Percentiles rank a stretch among this genome's conserved stretches.
Evolutionary conservation across 169 alveolate genomes (phyloP).

Genomic region (Fabrea salina): DNA sequence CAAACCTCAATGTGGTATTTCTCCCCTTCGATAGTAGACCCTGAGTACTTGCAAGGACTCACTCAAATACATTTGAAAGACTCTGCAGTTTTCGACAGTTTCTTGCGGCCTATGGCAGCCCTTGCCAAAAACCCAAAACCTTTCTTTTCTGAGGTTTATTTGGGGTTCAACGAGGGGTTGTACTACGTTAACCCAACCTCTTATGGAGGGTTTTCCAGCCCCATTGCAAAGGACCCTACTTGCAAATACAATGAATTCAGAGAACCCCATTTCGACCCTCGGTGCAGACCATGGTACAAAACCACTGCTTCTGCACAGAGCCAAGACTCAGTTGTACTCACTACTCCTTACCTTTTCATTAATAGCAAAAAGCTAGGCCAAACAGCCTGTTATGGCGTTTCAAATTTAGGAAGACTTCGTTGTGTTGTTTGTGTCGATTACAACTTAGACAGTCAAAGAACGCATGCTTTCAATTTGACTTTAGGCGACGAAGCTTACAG

Average conservation of each 20-base stretch:
- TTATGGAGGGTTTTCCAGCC: not conserved
- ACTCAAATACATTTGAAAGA: not conserved
- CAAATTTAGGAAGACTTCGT: not conserved
- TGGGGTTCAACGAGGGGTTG: not conserved
- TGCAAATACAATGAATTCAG: not conserved
- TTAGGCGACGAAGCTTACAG: not conserved
- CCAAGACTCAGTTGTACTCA: not conserved
- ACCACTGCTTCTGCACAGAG: not conserved
- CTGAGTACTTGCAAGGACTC: not conserved
- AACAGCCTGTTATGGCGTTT: slow-evolving; percentile 1
- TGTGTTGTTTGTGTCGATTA: not conserved
- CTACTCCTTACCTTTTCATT: not conserved
- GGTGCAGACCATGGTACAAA: slow-evolving; percentile 15
- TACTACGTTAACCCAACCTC: not conserved
- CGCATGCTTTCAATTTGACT: not conserved
- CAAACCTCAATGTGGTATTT: not conserved
- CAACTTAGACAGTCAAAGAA: not conserved
- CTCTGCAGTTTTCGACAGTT: not conserved
- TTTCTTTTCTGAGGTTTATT: not conserved
- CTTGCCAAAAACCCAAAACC: not conserved
- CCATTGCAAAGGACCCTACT: not conserved
- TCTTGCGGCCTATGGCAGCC: not conserved
- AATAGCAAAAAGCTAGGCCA: slow-evolving; percentile 11
- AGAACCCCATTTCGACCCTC: slow-evolving; percentile 3
- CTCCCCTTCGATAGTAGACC: too few relatives aligned